These are phyloP conservation scores for Cyberlindnera veronae DNA, from an alignment of 805 yeast genomes.

Conservation along the genomic window DNA sequence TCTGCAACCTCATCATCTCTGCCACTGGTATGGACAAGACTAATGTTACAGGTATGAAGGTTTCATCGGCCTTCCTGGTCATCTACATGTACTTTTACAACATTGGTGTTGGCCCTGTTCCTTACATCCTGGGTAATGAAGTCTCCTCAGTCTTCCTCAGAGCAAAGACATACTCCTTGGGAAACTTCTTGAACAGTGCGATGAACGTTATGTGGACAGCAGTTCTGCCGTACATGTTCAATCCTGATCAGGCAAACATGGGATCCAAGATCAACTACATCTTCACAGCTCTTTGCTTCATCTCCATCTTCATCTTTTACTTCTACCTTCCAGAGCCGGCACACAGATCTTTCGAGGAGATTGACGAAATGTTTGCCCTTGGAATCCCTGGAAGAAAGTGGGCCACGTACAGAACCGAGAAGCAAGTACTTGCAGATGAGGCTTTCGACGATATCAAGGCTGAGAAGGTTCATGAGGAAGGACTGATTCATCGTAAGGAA, in stretches of 20 bases:
- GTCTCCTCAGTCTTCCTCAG: slow-evolving; percentile 36
- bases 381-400: slow-evolving; percentile 29
- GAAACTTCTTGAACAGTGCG: slow-evolving; percentile 28
- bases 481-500: too few species aligned
- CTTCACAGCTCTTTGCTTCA: slow-evolving; percentile 35
- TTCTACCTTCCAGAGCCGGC: slow-evolving; percentile 53
- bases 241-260: slow-evolving; percentile 38
- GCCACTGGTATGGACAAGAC: slow-evolving; percentile 22
- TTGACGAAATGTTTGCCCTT: slow-evolving; percentile 45
- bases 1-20: slow-evolving; percentile 27
- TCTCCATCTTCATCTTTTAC: slow-evolving; percentile 36
- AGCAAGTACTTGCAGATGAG: not conserved
- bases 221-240: slow-evolving; percentile 43
- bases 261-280: slow-evolving; percentile 42
- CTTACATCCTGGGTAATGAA: slow-evolving; percentile 36
- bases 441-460: slow-evolving; percentile 7
- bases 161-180: slow-evolving; percentile 35
- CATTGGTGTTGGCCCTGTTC: slow-evolving; percentile 35
- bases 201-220: slow-evolving; percentile 33
- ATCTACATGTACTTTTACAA: slow-evolving; percentile 33
- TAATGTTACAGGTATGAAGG: slow-evolving; percentile 18
- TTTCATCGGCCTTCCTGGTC: slow-evolving; percentile 26
- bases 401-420: slow-evolving; percentile 9
- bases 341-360: slow-evolving; percentile 50
- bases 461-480: slow-evolving; percentile 1